Percentiles rank a stretch among this genome's conserved stretches.
Conservation (phyloP, 805 yeast genomes). For the Trichomonascus vanleenenianus region DNA sequence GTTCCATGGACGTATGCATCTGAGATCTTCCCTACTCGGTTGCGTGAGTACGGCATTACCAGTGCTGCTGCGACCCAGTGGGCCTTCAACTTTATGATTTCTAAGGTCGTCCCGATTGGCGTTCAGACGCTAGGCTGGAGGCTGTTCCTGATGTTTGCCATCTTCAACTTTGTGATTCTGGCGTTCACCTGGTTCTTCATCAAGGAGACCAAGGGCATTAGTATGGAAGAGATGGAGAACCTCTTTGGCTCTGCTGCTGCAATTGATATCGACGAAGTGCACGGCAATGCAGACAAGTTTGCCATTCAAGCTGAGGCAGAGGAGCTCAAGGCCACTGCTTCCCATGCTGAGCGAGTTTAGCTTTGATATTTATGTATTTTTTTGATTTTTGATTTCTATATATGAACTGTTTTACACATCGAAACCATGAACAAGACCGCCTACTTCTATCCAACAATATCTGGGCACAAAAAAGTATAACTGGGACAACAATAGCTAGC, state of each 20-base stretch:
- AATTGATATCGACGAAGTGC: conserved; percentile 11
- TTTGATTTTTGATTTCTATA: too few relatives aligned
- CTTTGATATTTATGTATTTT: too few relatives aligned
- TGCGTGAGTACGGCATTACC: conserved; percentile 47
- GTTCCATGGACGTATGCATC: conserved; percentile 17
- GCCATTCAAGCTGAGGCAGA: conserved; percentile 4
- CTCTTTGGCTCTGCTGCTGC: conserved; percentile 31
- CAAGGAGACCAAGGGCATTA: conserved; percentile 68
- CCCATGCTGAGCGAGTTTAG: not conserved
- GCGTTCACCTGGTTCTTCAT: conserved; percentile 60
- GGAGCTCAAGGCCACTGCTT: not conserved
- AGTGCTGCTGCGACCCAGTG: conserved; percentile 55
- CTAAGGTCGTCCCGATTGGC: conserved; percentile 24
- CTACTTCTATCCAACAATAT: too few relatives aligned
- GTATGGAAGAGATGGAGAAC: conserved; percentile 72
- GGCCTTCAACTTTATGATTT: conserved; percentile 45
- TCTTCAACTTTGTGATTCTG: conserved; percentile 31
- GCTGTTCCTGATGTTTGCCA: conserved; percentile 37
- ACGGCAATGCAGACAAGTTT: conserved; percentile 6
- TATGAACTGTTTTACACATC: too few relatives aligned
- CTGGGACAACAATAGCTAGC: too few relatives aligned
- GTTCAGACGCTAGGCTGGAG: conserved; percentile 13
- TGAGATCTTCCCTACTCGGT: conserved; percentile 15
- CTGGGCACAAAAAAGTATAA: too few relatives aligned
- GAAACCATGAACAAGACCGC: too few relatives aligned